phyloP scores from a whole-genome alignment of 2,329 filamentous ascomycete genomes.

The Clarireedia monteithiana region DNA sequence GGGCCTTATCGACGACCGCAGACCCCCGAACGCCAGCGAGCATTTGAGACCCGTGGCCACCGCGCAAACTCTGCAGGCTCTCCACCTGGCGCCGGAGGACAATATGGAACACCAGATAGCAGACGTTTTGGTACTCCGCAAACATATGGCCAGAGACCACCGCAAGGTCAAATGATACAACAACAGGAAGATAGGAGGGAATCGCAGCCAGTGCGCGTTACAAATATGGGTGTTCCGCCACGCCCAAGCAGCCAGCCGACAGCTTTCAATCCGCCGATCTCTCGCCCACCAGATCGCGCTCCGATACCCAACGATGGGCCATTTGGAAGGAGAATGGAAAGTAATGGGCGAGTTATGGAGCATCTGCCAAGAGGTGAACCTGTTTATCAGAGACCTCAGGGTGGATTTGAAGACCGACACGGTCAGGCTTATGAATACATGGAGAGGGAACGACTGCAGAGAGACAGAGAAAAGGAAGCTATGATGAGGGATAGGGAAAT shows the following conservation, averaged over 20 bases:
- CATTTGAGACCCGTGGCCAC: constrained; percentile 40
- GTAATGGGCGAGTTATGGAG: constrained; percentile 15
- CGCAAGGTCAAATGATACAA: constrained; percentile 2
- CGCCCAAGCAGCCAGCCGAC: constrained; percentile 29
- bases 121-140: constrained; percentile 54
- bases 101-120: constrained; percentile 46
- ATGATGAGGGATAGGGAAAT: neutral
- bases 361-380: constrained; percentile 33
- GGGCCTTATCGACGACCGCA: constrained; percentile 57
- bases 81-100: constrained; percentile 35
- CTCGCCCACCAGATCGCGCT: constrained; percentile 37
- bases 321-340: constrained; percentile 19
- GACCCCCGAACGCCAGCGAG: constrained; percentile 61
- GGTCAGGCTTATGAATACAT: constrained; percentile 45
- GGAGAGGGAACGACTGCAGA: constrained; percentile 32
- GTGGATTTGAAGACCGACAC: constrained; percentile 23
- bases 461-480: neutral
- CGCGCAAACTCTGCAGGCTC: constrained; percentile 30
- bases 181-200: constrained; percentile 42
- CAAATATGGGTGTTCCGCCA: constrained; percentile 25
- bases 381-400: constrained; percentile 17
- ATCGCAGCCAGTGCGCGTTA: constrained; percentile 16
- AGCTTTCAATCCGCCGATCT: constrained; percentile 30
- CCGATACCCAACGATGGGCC: constrained; percentile 13
- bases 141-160: constrained; percentile 42